phyloP scores from a whole-genome alignment of 225 moss, liverwort and hornwort species.

The Thuidium tamariscinum region DNA sequence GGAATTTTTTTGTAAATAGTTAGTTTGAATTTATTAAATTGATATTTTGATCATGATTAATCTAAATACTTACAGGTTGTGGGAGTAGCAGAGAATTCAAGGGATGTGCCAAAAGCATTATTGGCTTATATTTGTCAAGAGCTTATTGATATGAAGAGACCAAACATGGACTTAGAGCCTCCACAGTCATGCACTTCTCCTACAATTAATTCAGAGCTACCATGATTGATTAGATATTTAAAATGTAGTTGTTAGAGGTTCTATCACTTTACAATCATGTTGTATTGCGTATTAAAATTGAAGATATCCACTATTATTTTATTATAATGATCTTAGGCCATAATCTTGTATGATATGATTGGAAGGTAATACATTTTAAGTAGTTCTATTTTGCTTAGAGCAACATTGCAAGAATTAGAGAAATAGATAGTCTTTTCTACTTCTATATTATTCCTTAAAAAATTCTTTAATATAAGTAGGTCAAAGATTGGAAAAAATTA shows the following conservation, averaged over 20 bases:
- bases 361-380: background rate
- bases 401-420: background rate
- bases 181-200: background rate
- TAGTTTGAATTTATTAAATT: background rate
- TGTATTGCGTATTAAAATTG: background rate
- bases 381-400: background rate
- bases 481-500: too few species aligned
- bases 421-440: background rate
- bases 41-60: background rate
- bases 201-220: background rate
- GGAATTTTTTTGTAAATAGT: accelerated
- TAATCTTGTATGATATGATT: background rate
- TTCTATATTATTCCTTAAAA: too few species aligned
- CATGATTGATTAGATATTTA: background rate
- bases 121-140: slow-evolving; percentile 49
- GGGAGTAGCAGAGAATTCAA: slow-evolving; percentile 51
- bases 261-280: background rate
- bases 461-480: too few species aligned
- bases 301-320: background rate
- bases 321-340: too few species aligned
- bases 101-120: slow-evolving; percentile 36
- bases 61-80: slow-evolving; percentile 11
- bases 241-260: background rate
- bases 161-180: background rate
- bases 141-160: slow-evolving; percentile 62